Conservation (phyloP, 2,329 filamentous ascomycete species). For the Keithomyces neogunnii region DNA sequence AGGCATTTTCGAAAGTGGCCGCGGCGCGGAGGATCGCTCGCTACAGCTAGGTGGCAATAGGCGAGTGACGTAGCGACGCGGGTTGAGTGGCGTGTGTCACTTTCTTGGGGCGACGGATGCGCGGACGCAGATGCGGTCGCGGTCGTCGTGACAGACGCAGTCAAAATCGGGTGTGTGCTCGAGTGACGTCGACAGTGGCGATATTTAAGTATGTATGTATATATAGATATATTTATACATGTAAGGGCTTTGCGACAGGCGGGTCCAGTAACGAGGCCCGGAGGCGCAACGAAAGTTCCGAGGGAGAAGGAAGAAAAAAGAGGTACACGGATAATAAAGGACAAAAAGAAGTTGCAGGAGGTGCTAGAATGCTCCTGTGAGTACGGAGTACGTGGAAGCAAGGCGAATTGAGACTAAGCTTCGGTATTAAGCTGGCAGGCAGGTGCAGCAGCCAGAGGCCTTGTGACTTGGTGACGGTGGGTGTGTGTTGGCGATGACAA, state of each 20-base stretch:
- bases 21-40: not conserved
- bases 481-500: slow-evolving; percentile 6
- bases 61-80: slow-evolving; percentile 1
- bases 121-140: not conserved
- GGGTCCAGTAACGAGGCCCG: no score
- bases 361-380: not conserved
- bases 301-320: not conserved
- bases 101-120: not conserved
- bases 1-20: slow-evolving; percentile 2
- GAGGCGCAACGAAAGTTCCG: not conserved
- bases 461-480: not conserved
- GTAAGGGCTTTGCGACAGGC: no score
- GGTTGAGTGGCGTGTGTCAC: not conserved
- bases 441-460: not conserved
- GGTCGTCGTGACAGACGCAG: not conserved
- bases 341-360: not conserved
- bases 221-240: no score
- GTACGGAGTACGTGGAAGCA: not conserved
- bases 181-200: no score
- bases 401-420: not conserved
- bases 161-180: no score
- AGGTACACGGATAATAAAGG: not conserved
- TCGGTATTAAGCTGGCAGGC: not conserved
- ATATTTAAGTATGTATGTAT: no score
- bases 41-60: not conserved